phyloP scores from a whole-genome alignment of 352 stramenopile genomes.

The Phytopythium ostracodes region DNA sequence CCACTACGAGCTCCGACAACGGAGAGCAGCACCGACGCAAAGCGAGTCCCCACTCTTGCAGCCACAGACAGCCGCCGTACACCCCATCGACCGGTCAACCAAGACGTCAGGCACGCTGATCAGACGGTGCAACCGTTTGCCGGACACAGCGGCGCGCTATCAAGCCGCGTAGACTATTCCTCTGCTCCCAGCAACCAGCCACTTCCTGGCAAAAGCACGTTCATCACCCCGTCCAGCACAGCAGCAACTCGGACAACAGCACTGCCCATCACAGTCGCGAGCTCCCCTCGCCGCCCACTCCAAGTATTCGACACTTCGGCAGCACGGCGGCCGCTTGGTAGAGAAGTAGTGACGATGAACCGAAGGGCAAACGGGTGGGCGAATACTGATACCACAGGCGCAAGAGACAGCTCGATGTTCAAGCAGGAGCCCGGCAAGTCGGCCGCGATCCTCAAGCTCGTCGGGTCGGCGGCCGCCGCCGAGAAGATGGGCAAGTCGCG shows the following conservation, averaged over 20 bases:
- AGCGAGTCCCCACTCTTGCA: not conserved
- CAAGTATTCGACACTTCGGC: not conserved
- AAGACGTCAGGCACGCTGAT: not conserved
- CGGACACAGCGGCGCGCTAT: not conserved
- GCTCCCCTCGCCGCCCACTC: not conserved
- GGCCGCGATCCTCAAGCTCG: conserved; percentile 57
- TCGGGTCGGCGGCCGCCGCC: conserved; percentile 17
- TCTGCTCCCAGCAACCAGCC: not conserved
- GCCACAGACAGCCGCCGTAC: not conserved
- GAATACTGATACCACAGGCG: not conserved
- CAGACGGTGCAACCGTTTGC: not conserved
- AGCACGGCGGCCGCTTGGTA: not conserved
- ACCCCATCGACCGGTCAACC: not conserved
- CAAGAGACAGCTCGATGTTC: not conserved
- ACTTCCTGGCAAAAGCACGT: conserved; percentile 5
- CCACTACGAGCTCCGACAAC: conserved; percentile 21
- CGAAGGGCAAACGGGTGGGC: not conserved
- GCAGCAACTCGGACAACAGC: not conserved
- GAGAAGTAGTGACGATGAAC: not conserved
- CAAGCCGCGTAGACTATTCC: not conserved
- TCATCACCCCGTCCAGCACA: not conserved
- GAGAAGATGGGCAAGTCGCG: conserved; percentile 40
- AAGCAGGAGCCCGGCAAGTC: conserved; percentile 19
- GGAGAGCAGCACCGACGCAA: not conserved
- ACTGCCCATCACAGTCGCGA: conserved; percentile 2